These are phyloP conservation scores for Wallacemonas sp. DNA, from an alignment of 208 protist species.

Conservation along the genomic window DNA sequence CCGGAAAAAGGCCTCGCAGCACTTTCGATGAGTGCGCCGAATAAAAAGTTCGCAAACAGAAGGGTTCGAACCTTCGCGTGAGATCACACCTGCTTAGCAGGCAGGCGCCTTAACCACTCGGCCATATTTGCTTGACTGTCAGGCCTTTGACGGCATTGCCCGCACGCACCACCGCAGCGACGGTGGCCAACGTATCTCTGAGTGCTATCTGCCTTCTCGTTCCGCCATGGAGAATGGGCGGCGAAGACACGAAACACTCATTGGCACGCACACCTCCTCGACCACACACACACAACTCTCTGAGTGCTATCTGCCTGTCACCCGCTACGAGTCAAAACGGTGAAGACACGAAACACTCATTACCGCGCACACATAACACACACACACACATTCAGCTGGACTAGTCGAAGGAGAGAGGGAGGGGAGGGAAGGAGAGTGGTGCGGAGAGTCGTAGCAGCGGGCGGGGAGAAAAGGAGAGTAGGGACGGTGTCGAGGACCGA, in stretches of 20 bases:
- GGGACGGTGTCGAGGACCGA: no score
- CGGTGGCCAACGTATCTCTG: background rate
- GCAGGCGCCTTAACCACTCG: constrained; percentile 90
- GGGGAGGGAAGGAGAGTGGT: constrained; percentile 4
- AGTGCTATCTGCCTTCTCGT: constrained; percentile 8
- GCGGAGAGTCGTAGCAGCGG: background rate
- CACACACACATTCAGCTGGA: background rate
- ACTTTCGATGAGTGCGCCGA: background rate
- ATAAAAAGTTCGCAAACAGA: constrained; percentile 59
- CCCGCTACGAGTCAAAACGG: constrained; percentile 22
- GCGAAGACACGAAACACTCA: constrained; percentile 10
- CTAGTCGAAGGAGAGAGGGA: background rate
- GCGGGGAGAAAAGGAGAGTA: background rate
- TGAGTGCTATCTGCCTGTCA: constrained; percentile 54
- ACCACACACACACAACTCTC: constrained; percentile 23
- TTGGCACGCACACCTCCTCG: background rate
- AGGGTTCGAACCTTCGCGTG: constrained; percentile 91
- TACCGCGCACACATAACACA: background rate
- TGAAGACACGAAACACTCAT: constrained; percentile 56
- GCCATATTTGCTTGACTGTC: constrained; percentile 65
- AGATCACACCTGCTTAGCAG: constrained; percentile 92
- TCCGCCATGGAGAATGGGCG: background rate
- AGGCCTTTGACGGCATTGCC: background rate
- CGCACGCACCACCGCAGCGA: background rate
- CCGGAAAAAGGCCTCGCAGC: background rate